Evolutionary conservation across 495 filamentous ascomycete species (phyloP), one percentile per base, ranked within the genome.

Genomic region (Friedmanniomyces endolithicus): DNA sequence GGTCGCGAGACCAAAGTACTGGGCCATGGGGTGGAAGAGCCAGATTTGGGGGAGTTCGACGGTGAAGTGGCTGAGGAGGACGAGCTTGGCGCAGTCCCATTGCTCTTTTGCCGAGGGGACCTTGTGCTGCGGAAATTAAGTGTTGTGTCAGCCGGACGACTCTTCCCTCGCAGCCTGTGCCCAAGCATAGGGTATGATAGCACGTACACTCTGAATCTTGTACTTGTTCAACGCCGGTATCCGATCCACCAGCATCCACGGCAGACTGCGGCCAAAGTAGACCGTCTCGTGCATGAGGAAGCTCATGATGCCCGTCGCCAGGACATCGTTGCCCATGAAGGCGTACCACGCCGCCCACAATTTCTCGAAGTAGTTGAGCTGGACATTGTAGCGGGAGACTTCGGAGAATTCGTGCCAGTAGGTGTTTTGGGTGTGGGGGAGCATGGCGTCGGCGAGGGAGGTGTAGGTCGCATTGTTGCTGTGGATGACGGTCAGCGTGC

Each of bases 11-110:
- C 94, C 94, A 68, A 88, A 88, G 69, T 79, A 94, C 66, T 89
- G 85, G 34, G 90, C 90, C 78, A 97, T 83, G n/a, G 92, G 92
- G 72, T 98, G 92, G 77, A 98, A 98, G 53, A 96, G 79, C 92
- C 92, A 98, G 65, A 98, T 98, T 70, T 97, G 94, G 40, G 92
- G 90, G 3, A 98, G 75, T 68, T 98, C 92, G 60, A 97, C 92
- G 43, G 92, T 97, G 71, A 95, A 92, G 70, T 98, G 92, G 64
- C 79, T 84, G 52, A 98, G 74, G 47, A 98, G 81, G 37, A 98
- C 92, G 57, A 96, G 79, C 58, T 78, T 83, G 16, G 92, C 88
- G 70, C 92, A 98, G 59, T 87, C 79, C 85, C 87, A 95, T 72
- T 98, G 92, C 64, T 98, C 92, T 56, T 78, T 82, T 53, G 81